Percentiles rank a stretch among this genome's conserved stretches.
phyloP scores from a whole-genome alignment of 2,329 filamentous ascomycete species.

The Graphium sp. region DNA sequence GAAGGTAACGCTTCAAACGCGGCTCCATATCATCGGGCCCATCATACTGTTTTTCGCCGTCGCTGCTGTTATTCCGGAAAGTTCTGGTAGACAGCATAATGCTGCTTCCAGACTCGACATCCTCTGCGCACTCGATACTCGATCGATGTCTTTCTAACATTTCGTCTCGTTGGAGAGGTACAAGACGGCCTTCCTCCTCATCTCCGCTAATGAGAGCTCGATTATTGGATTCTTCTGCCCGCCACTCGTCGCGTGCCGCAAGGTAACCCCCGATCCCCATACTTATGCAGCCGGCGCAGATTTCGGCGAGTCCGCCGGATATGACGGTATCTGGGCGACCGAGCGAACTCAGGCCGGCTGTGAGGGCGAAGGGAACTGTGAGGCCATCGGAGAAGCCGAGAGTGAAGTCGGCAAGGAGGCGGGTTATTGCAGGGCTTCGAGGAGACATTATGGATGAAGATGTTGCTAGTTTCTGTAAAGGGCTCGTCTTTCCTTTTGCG shows the following conservation, averaged over 20 bases:
- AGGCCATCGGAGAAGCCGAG: slow-evolving; percentile 60
- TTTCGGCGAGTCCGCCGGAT: slow-evolving; percentile 51
- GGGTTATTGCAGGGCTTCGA: slow-evolving; percentile 5
- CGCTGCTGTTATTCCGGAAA: too few species aligned
- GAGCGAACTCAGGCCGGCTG: slow-evolving; percentile 47
- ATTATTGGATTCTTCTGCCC: too few species aligned
- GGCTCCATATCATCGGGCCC: too few species aligned
- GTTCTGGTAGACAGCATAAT: too few species aligned
- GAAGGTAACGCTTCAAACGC: too few species aligned
- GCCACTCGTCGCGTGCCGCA: slow-evolving; percentile 38
- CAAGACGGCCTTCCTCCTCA: not conserved
- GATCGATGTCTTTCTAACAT: too few species aligned
- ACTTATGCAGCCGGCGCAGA: slow-evolving; percentile 54
- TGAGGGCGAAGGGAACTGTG: slow-evolving; percentile 60
- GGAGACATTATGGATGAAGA: not conserved
- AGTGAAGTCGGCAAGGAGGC: slow-evolving; percentile 46
- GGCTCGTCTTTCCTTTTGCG: too few species aligned
- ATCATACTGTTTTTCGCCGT: too few species aligned
- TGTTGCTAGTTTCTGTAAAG: too few species aligned
- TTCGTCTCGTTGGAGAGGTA: too few species aligned
- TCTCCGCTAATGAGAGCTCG: slow-evolving; percentile 8
- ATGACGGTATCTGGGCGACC: slow-evolving; percentile 46
- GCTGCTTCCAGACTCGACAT: slow-evolving; percentile 2
- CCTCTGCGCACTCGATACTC: too few species aligned
- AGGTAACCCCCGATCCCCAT: slow-evolving; percentile 64